Evolutionary conservation across 2,329 filamentous ascomycete species (phyloP).

Genomic region (Albifimbria verrucaria): DNA sequence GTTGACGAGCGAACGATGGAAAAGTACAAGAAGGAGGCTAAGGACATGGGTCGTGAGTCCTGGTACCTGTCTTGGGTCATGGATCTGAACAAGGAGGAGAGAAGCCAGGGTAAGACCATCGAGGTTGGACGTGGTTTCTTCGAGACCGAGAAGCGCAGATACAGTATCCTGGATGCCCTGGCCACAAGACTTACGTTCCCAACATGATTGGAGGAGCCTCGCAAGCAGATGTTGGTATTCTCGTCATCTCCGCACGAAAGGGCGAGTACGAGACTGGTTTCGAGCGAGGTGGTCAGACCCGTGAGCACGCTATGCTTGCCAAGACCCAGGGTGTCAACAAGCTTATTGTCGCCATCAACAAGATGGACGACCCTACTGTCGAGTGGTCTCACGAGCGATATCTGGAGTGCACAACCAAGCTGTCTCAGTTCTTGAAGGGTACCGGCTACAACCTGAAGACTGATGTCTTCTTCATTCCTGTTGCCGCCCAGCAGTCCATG

Average conservation of each 20-base stretch:
- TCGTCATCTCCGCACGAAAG: slow-evolving; percentile 95
- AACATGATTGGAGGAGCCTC: slow-evolving; percentile 97
- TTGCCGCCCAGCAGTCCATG: slow-evolving; percentile 81
- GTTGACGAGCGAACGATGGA: slow-evolving; percentile 99
- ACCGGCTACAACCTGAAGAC: slow-evolving; percentile 93
- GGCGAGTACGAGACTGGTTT: slow-evolving; percentile 99
- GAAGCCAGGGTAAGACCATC: slow-evolving; percentile 95
- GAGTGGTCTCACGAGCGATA: slow-evolving; percentile 93
- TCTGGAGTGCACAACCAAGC: slow-evolving; percentile 88
- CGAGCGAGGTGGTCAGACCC: slow-evolving; percentile 91
- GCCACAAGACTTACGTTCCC: slow-evolving; percentile 96
- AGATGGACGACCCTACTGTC: slow-evolving; percentile 98
- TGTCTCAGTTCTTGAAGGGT: slow-evolving; percentile 82
- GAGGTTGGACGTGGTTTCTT: slow-evolving; percentile 96
- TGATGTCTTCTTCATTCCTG: slow-evolving; percentile 92
- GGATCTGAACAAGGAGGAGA: slow-evolving; percentile 94
- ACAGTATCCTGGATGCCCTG: slow-evolving; percentile 97
- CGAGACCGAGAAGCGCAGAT: slow-evolving; percentile 92
- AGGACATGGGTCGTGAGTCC: slow-evolving; percentile 92
- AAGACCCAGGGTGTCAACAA: slow-evolving; percentile 99
- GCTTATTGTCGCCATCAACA: slow-evolving; percentile 92
- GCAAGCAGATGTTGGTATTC: slow-evolving; percentile 88
- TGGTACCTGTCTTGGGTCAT: slow-evolving; percentile 99
- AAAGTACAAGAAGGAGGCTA: slow-evolving; percentile 95
- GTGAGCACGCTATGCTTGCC: slow-evolving; percentile 95